These are phyloP conservation scores for Venturia carpophila DNA, from an alignment of 2,329 filamentous ascomycete genomes.

Conservation along the genomic window DNA sequence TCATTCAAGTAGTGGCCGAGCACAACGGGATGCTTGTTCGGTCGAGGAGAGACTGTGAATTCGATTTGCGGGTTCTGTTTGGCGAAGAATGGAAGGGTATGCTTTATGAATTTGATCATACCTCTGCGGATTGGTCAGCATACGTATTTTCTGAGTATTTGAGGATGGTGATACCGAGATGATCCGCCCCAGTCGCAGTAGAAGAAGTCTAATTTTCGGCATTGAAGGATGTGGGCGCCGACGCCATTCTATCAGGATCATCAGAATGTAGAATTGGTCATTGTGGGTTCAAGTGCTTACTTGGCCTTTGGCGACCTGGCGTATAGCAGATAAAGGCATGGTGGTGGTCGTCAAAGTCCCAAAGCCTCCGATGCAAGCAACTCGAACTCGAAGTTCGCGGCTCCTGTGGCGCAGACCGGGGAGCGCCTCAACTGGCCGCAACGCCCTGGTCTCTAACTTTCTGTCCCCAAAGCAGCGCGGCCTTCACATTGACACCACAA, in stretches of 20 bases:
- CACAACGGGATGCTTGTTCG: conserved; percentile 82
- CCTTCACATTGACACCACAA: not conserved
- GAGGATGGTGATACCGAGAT: conserved; percentile 74
- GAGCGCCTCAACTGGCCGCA: too few species aligned
- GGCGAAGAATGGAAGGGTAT: conserved; percentile 69
- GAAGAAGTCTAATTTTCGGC: conserved; percentile 90
- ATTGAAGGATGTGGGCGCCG: conserved; percentile 93
- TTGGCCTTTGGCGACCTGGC: conserved; percentile 45
- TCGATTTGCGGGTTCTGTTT: conserved; percentile 78
- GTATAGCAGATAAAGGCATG: conserved; percentile 45
- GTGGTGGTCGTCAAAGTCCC: conserved; percentile 18
- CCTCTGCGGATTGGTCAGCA: conserved; percentile 38
- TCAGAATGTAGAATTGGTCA: not conserved
- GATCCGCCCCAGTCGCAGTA: conserved; percentile 96
- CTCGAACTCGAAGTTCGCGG: not conserved
- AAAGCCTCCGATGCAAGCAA: not conserved
- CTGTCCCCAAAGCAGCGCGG: not conserved
- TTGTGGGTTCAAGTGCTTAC: conserved; percentile 35
- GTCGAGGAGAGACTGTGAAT: conserved; percentile 82
- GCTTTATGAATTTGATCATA: conserved; percentile 61
- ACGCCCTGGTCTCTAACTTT: conserved; percentile 9
- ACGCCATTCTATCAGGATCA: conserved; percentile 68
- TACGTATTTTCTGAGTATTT: not conserved
- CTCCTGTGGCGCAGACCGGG: conserved; percentile 1
- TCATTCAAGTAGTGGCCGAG: conserved; percentile 91